phyloP scores from a whole-genome alignment of 2,329 filamentous ascomycete species.

The Teratosphaeria zuluensis region DNA sequence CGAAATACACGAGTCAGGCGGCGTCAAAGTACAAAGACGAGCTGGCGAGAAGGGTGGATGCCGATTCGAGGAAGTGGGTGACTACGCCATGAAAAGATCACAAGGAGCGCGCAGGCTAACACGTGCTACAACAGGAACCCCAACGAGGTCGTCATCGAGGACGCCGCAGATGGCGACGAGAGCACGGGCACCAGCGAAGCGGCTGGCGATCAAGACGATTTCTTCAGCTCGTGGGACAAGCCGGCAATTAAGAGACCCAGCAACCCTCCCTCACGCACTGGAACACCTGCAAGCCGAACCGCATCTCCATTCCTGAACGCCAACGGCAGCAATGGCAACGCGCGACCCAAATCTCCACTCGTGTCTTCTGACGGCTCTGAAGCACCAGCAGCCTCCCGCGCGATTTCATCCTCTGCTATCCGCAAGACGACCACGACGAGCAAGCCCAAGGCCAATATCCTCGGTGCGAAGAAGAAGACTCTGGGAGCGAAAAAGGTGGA shows the following conservation, averaged over 20 bases:
- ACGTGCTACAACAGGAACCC: constrained; percentile 53
- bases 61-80: constrained; percentile 74
- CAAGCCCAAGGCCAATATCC: constrained; percentile 52
- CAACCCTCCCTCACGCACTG: constrained; percentile 81
- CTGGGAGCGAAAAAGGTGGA: constrained; percentile 63
- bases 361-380: constrained; percentile 44
- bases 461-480: constrained; percentile 62
- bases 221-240: constrained; percentile 99
- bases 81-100: background rate
- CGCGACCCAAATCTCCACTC: constrained; percentile 78
- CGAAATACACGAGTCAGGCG: constrained; percentile 90
- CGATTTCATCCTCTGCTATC: constrained; percentile 70
- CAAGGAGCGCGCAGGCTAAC: constrained; percentile 14
- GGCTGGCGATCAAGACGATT: constrained; percentile 81
- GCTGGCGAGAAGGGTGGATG: constrained; percentile 71
- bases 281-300: constrained; percentile 74
- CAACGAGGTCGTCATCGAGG: constrained; percentile 63
- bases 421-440: constrained; percentile 60
- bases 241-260: constrained; percentile 93
- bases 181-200: constrained; percentile 63
- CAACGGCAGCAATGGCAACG: constrained; percentile 47
- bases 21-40: constrained; percentile 98
- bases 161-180: constrained; percentile 51
- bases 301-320: constrained; percentile 81
- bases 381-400: constrained; percentile 57